Evolutionary conservation across 2,329 filamentous ascomycete species (phyloP).

Genomic region (Purpureocillium takamizusanense): DNA sequence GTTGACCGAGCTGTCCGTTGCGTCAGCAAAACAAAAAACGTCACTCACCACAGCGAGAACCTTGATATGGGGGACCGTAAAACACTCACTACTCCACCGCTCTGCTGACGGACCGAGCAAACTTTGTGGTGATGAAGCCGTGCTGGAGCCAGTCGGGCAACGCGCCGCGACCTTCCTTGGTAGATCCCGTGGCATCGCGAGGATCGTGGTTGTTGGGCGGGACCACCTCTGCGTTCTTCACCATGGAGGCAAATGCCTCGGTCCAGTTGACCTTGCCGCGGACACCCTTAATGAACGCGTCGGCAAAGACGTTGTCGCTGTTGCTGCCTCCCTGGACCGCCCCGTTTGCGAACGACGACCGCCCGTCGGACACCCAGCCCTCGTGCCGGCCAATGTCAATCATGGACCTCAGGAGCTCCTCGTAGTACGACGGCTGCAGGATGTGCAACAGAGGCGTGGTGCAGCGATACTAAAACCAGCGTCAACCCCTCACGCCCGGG

Average conservation of each 20-base stretch:
- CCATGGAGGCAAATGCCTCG: constrained; percentile 53
- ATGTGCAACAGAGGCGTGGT: constrained; percentile 57
- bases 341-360: constrained; percentile 62
- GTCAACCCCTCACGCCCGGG: no score
- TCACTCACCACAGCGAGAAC: no score
- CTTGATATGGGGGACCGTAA: no score
- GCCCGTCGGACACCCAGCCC: constrained; percentile 55
- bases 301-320: constrained; percentile 62
- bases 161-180: constrained; percentile 59
- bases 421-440: constrained; percentile 51
- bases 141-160: constrained; percentile 58
- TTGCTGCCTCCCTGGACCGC: constrained; percentile 62
- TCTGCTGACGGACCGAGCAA: constrained; percentile 51
- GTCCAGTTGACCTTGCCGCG: constrained; percentile 55
- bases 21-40: no score
- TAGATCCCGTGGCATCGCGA: constrained; percentile 48
- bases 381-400: constrained; percentile 60
- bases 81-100: constrained; percentile 56
- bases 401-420: constrained; percentile 56
- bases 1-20: constrained; percentile 39
- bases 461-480: constrained; percentile 55
- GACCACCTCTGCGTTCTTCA: constrained; percentile 55
- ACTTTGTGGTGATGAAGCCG: constrained; percentile 57
- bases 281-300: constrained; percentile 63
- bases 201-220: constrained; percentile 51